These are phyloP conservation scores for Fusarium pininemorale DNA, from an alignment of 2,329 filamentous ascomycete species.

Conservation along the genomic window DNA sequence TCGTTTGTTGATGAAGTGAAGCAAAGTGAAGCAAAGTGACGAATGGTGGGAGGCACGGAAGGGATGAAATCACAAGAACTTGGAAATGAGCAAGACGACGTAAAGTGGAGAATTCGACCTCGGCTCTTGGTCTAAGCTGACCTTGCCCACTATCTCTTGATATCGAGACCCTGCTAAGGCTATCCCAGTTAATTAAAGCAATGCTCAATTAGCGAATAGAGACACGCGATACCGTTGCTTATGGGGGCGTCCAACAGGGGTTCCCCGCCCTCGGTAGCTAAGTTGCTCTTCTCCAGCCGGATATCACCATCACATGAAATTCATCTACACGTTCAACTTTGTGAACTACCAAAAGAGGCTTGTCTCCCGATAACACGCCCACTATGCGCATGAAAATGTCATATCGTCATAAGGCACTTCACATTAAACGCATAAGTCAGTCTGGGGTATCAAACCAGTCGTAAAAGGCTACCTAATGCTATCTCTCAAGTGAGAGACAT, in stretches of 20 bases:
- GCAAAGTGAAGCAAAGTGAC: not conserved
- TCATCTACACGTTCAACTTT: not conserved
- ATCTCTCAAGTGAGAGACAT: conserved; percentile 3
- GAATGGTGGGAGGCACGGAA: conserved; percentile 5
- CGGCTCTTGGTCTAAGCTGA: conserved; percentile 21
- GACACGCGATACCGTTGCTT: not conserved
- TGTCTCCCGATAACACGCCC: not conserved
- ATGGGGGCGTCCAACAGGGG: conserved; percentile 17
- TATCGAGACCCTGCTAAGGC: conserved; percentile 18
- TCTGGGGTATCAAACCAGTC: conserved; percentile 36
- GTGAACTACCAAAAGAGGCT: not conserved
- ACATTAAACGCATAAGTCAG: not conserved
- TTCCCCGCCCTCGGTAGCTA: conserved; percentile 32
- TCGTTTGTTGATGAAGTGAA: not conserved
- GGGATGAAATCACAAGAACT: conserved; percentile 34
- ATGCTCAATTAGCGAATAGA: conserved; percentile 14
- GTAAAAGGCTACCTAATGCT: conserved; percentile 28
- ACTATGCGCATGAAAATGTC: not conserved
- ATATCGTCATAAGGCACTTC: not conserved
- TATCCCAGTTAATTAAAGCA: conserved; percentile 34
- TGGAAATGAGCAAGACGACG: conserved; percentile 35
- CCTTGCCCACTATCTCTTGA: not conserved
- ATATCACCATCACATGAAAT: conserved; percentile 24
- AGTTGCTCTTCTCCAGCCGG: not conserved
- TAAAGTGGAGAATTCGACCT: conserved; percentile 33